Percentiles rank a stretch among this genome's conserved stretches.
Evolutionary conservation across 2,329 filamentous ascomycete species (phyloP).

Genomic region (Exophiala bonariae): DNA sequence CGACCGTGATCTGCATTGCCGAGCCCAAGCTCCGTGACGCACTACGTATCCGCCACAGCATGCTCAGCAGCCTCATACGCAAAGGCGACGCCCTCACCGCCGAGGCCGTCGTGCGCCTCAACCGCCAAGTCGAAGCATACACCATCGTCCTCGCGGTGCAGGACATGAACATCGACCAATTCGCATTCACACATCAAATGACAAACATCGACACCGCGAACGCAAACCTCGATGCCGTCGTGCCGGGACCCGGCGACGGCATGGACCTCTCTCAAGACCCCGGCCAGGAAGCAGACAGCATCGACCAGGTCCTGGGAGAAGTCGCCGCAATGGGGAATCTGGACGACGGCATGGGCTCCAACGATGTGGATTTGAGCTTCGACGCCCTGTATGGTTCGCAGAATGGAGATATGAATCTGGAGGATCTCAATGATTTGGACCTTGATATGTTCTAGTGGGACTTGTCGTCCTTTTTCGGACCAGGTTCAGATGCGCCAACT

Average conservation of each 20-base stretch:
- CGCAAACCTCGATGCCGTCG: constrained; percentile 38
- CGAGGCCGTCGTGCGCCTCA: constrained; percentile 45
- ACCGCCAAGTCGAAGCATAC: constrained; percentile 45
- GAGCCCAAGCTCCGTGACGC: constrained; percentile 43
- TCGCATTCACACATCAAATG: constrained; percentile 32
- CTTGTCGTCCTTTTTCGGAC: background rate
- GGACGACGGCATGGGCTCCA: constrained; percentile 12
- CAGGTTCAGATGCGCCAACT: too few relatives aligned
- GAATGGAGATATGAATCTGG: constrained; percentile 17
- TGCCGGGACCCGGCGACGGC: constrained; percentile 12
- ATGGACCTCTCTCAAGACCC: constrained; percentile 13
- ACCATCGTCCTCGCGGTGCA: constrained; percentile 28
- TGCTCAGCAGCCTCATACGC: constrained; percentile 41
- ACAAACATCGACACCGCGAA: constrained; percentile 44
- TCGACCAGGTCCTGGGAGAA: constrained; percentile 29
- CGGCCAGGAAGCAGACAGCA: constrained; percentile 19
- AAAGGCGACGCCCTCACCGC: constrained; percentile 44
- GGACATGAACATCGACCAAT: constrained; percentile 20
- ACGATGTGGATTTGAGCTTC: constrained; percentile 25
- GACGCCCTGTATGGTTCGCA: constrained; percentile 21
- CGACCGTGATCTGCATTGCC: constrained; percentile 43
- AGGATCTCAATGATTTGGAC: constrained; percentile 27
- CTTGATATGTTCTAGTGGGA: constrained; percentile 27
- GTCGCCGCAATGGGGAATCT: constrained; percentile 25
- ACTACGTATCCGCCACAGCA: constrained; percentile 39